These are phyloP conservation scores for Cladorrhinum samala DNA, from an alignment of 495 filamentous ascomycete genomes.

Conservation along the genomic window DNA sequence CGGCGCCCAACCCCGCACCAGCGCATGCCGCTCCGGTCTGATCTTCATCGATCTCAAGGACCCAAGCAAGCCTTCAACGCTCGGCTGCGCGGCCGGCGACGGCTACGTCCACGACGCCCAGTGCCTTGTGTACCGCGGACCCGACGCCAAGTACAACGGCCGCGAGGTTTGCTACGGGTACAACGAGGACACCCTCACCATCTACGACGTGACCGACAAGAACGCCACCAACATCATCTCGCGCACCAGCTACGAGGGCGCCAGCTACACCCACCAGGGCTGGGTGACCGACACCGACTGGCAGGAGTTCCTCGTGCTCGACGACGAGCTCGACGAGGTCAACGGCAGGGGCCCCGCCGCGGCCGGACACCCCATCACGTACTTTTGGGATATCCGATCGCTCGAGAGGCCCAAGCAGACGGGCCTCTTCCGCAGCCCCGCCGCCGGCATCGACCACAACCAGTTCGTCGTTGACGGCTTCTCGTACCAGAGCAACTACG, in stretches of 20 bases:
- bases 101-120: conserved; percentile 55
- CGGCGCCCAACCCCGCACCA: conserved; percentile 37
- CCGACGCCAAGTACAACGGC: conserved; percentile 43
- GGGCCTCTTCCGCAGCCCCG: conserved; percentile 38
- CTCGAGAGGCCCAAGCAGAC: conserved; percentile 44
- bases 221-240: conserved; percentile 43
- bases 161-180: conserved; percentile 53
- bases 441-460: conserved; percentile 50
- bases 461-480: conserved; percentile 46
- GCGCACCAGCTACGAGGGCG: conserved; percentile 47
- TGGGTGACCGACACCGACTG: conserved; percentile 42
- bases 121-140: conserved; percentile 49
- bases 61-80: conserved; percentile 40
- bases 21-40: conserved; percentile 35
- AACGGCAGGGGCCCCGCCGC: conserved; percentile 36
- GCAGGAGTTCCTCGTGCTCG: conserved; percentile 43
- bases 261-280: conserved; percentile 47
- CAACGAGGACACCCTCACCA: conserved; percentile 40
- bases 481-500: conserved; percentile 50
- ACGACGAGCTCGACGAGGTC: conserved; percentile 52
- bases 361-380: too few relatives aligned
- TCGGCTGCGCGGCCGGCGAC: conserved; percentile 42
- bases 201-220: conserved; percentile 52
- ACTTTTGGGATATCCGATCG: too few relatives aligned
- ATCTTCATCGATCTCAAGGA: conserved; percentile 47